phyloP scores from a whole-genome alignment of 2,329 filamentous ascomycete species.

The Paecilomyces dactylethromorphus region DNA sequence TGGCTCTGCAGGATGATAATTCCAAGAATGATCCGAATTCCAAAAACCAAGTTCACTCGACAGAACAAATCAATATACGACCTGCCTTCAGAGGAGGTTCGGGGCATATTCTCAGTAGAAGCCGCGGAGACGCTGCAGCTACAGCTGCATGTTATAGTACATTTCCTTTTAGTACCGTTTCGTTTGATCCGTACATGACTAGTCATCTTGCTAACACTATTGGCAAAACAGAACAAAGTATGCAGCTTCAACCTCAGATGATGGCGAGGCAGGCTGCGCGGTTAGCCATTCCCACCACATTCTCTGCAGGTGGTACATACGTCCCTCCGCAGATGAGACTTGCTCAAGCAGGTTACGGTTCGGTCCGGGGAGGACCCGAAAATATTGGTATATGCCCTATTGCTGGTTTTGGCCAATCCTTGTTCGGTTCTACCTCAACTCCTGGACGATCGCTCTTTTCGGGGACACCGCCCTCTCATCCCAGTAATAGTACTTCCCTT shows the following conservation, averaged over 20 bases:
- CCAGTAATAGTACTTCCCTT: background rate
- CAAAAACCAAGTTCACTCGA: background rate
- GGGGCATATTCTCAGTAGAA: background rate
- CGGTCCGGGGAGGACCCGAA: background rate
- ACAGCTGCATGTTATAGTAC: too few relatives aligned
- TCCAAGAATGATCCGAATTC: slow-evolving; percentile 13
- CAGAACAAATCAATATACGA: background rate
- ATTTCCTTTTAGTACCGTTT: background rate
- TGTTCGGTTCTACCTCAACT: background rate
- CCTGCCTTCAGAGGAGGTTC: background rate
- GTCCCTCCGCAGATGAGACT: background rate
- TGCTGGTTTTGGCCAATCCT: background rate
- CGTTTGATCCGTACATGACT: background rate
- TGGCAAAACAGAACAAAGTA: background rate
- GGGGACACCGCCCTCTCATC: background rate
- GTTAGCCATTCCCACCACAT: background rate
- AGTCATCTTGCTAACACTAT: background rate
- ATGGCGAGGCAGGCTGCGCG: background rate
- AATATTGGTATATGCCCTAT: background rate
- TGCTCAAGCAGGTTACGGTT: background rate
- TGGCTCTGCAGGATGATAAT: slow-evolving; percentile 51
- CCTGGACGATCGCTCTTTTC: background rate
- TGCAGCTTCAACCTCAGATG: background rate
- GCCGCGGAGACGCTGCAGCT: background rate
- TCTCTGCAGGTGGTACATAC: background rate